Conservation (phyloP, 2,329 filamentous ascomycete genomes). For the Trichoderma atroviride region DNA sequence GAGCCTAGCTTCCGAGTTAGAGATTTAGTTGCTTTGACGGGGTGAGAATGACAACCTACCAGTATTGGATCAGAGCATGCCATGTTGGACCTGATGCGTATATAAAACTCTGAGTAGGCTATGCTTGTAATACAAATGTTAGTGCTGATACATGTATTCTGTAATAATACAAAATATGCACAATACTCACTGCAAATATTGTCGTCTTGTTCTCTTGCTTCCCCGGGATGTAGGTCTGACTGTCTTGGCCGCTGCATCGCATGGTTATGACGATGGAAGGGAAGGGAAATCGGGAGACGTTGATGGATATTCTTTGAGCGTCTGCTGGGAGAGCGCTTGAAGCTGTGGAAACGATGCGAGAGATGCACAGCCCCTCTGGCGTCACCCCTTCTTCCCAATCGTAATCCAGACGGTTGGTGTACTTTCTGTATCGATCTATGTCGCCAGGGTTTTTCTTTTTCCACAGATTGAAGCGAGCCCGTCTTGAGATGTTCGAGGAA, state of each 20-base stretch:
- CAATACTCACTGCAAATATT: background rate
- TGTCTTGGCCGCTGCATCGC: background rate
- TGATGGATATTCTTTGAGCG: no score
- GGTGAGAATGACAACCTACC: background rate
- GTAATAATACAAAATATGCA: background rate
- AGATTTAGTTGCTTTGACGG: background rate
- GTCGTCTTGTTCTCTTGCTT: background rate
- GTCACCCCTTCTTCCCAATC: no score
- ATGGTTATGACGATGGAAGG: background rate
- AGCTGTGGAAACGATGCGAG: no score
- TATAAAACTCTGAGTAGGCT: background rate
- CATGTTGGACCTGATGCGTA: background rate
- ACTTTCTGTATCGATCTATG: no score
- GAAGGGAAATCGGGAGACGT: background rate
- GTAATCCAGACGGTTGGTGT: no score
- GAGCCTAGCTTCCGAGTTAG: slow-evolving; percentile 9
- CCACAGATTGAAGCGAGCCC: no score
- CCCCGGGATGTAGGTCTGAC: background rate
- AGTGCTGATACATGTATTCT: no score
- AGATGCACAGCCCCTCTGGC: no score
- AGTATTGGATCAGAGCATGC: background rate
- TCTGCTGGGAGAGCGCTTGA: no score
- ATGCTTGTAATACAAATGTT: background rate
- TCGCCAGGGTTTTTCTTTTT: no score
- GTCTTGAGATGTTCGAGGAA: no score